Evolutionary conservation across 371 early-diverging fungal genomes (phyloP).

Genomic region (Rhizopus delemar): DNA sequence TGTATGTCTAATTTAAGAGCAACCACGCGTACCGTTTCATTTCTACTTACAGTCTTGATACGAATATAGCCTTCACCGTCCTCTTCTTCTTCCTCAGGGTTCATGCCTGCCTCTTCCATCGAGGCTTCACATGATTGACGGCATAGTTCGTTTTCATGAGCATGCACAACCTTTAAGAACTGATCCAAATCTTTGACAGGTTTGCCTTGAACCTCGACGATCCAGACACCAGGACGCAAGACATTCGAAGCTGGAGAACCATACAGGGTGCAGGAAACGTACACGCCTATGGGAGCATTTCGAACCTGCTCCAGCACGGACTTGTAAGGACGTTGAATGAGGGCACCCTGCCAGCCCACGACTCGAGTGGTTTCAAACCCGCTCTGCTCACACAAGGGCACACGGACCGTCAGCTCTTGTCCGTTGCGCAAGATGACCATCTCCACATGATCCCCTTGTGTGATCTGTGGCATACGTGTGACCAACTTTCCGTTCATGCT

Average conservation of each 20-base stretch:
- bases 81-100: slow-evolving; percentile 17
- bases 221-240: slow-evolving; percentile 71
- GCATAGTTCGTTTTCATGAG: slow-evolving; percentile 29
- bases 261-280: slow-evolving; percentile 70
- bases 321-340: slow-evolving; percentile 80
- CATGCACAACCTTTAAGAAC: slow-evolving; percentile 51
- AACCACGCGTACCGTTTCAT: slow-evolving; percentile 57
- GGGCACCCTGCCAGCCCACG: slow-evolving; percentile 87
- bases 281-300: slow-evolving; percentile 71
- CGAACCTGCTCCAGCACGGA: slow-evolving; percentile 83
- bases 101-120: not conserved
- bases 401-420: slow-evolving; percentile 44
- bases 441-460: slow-evolving; percentile 38
- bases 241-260: slow-evolving; percentile 75
- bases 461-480: slow-evolving; percentile 65
- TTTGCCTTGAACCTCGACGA: slow-evolving; percentile 63
- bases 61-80: slow-evolving; percentile 57
- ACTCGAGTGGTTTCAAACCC: slow-evolving; percentile 65
- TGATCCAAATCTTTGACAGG: slow-evolving; percentile 50
- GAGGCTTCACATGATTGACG: slow-evolving; percentile 42
- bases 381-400: slow-evolving; percentile 59
- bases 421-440: slow-evolving; percentile 69
- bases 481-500: slow-evolving; percentile 70
- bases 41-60: slow-evolving; percentile 65
- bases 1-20: slow-evolving; percentile 69